These are phyloP conservation scores for Verticillium dahliae DNA, from an alignment of 2,329 filamentous ascomycete species.

Conservation along the genomic window DNA sequence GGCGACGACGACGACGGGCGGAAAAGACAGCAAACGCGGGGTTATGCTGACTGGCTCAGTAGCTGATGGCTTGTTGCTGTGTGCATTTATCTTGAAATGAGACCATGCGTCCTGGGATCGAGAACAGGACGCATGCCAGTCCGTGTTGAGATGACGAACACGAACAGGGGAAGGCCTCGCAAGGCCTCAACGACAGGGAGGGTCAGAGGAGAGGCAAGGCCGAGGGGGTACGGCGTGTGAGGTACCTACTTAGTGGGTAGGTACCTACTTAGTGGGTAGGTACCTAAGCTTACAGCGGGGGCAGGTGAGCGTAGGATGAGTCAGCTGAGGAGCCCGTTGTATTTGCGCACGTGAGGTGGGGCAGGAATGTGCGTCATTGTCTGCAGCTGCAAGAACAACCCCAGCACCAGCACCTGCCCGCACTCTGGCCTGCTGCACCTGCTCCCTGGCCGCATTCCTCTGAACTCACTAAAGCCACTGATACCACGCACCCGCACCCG, in stretches of 20 bases:
- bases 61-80: neutral
- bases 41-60: neutral
- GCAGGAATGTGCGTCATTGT: neutral
- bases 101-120: neutral
- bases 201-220: neutral
- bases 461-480: too few species aligned
- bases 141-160: neutral
- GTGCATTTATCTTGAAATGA: neutral
- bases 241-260: too few species aligned
- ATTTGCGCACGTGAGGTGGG: neutral
- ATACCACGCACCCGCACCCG: neutral
- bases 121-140: neutral
- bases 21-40: neutral
- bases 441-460: neutral
- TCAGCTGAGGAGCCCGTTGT: neutral
- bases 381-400: too few species aligned
- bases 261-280: too few species aligned
- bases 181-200: neutral
- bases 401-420: neutral
- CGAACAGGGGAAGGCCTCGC: neutral
- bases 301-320: neutral
- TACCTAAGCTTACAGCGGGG: too few species aligned
- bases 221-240: neutral
- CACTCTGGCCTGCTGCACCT: neutral
- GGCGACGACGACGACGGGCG: too few species aligned